phyloP scores from a whole-genome alignment of 176 grass and related monocot species.

The Triticum turgidum region DNA sequence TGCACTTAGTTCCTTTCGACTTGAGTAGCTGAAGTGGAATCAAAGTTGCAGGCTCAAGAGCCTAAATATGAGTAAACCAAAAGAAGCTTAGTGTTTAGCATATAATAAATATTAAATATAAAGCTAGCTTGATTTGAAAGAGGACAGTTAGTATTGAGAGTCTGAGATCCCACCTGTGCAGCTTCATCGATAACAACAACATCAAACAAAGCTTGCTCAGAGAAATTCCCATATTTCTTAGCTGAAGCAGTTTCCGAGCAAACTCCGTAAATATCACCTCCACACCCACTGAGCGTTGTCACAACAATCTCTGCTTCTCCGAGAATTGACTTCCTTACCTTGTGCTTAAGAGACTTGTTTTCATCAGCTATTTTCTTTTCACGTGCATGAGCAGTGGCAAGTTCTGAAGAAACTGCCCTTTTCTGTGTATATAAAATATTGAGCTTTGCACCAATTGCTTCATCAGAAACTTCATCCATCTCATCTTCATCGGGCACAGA shows the following conservation, averaged over 20 bases:
- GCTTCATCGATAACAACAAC: slow-evolving; percentile 97
- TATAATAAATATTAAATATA: slow-evolving; percentile 12
- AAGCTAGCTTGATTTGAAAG: slow-evolving; percentile 6
- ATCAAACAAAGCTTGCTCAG: slow-evolving; percentile 88
- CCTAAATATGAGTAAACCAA: slow-evolving; percentile 52
- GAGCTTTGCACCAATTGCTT: slow-evolving; percentile 71
- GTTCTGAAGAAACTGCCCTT: slow-evolving; percentile 70
- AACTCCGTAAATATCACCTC: slow-evolving; percentile 89
- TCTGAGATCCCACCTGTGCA: slow-evolving; percentile 55
- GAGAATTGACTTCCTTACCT: slow-evolving; percentile 87
- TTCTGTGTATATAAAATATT: slow-evolving; percentile 86
- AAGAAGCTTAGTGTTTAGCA: slow-evolving; percentile 22
- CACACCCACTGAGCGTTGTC: slow-evolving; percentile 91
- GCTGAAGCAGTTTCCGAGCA: slow-evolving; percentile 76
- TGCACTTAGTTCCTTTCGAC: slow-evolving; percentile 93
- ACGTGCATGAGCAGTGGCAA: slow-evolving; percentile 69
- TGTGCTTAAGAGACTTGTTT: slow-evolving; percentile 71
- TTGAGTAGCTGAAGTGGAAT: slow-evolving; percentile 98
- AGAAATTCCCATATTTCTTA: slow-evolving; percentile 75
- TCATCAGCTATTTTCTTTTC: slow-evolving; percentile 87
- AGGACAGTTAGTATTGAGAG: background rate
- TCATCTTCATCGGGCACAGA: slow-evolving; percentile 37
- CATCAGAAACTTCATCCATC: slow-evolving; percentile 69
- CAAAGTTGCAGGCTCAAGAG: slow-evolving; percentile 93
- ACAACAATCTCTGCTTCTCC: slow-evolving; percentile 92